These are phyloP conservation scores for Pterulicium gracile DNA, from an alignment of 1,284 basidiomycete species.

Conservation along the genomic window DNA sequence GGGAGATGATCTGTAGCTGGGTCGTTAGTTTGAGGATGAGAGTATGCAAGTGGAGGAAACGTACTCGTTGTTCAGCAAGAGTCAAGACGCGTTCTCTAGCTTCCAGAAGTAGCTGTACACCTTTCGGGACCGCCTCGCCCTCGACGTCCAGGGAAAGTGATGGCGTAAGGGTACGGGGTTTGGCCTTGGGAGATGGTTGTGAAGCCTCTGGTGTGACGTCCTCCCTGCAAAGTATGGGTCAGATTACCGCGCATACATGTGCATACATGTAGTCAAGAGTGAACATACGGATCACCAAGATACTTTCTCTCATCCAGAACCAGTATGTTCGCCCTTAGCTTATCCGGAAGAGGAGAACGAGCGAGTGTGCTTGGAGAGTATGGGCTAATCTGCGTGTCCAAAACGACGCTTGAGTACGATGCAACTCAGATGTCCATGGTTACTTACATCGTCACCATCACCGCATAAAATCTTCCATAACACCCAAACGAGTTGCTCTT, in stretches of 20 bases:
- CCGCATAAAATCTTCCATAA: conserved; percentile 74
- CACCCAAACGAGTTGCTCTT: conserved; percentile 72
- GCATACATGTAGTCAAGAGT: conserved; percentile 5
- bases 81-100: conserved; percentile 60
- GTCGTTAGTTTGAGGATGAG: conserved; percentile 2
- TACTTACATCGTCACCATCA: conserved; percentile 68
- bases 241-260: no score
- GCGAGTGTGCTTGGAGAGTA: conserved; percentile 64
- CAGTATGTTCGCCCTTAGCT: conserved; percentile 58
- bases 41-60: conserved; percentile 12
- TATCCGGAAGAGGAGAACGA: conserved; percentile 55
- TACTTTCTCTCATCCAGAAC: conserved; percentile 48
- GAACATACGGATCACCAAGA: conserved; percentile 33
- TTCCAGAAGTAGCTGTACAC: conserved; percentile 52
- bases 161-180: conserved; percentile 14
- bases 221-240: no score
- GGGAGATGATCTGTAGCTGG: conserved; percentile 32
- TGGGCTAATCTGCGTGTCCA: conserved; percentile 54
- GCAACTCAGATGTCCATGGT: no score
- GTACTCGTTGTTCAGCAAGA: conserved; percentile 60
- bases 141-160: conserved; percentile 25
- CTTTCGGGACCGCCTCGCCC: conserved; percentile 32
- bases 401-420: no score
- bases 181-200: no score
- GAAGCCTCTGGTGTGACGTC: no score